Evolutionary conservation across 371 early-diverging fungal species (phyloP).

Genomic region (Mucor indicus): DNA sequence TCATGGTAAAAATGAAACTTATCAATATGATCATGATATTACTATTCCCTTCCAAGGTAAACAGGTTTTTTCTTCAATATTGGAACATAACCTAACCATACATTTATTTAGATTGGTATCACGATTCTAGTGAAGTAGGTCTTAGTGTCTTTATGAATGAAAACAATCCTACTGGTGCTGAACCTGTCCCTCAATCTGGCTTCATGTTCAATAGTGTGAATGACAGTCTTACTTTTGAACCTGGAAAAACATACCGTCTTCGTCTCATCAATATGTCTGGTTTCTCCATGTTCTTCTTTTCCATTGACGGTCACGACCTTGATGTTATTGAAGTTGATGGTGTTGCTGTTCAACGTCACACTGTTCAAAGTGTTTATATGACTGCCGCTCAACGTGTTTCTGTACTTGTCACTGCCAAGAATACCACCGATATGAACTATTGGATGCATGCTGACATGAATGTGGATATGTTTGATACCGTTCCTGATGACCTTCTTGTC

Average conservation of each 20-base stretch:
- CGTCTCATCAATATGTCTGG: conserved; percentile 74
- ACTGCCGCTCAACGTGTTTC: conserved; percentile 67
- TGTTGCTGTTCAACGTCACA: conserved; percentile 35
- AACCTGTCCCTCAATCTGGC: conserved; percentile 56
- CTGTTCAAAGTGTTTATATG: conserved; percentile 48
- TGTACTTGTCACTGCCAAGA: conserved; percentile 68
- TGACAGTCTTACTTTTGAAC: conserved; percentile 45
- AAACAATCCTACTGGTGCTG: conserved; percentile 62
- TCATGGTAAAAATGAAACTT: conserved; percentile 57
- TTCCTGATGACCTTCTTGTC: conserved; percentile 32
- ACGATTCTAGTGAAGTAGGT: conserved; percentile 37
- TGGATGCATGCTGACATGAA: conserved; percentile 70
- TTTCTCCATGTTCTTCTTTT: conserved; percentile 65
- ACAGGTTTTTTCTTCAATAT: background rate
- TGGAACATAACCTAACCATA: background rate
- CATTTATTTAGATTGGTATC: conserved; percentile 60
- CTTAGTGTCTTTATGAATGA: conserved; percentile 44
- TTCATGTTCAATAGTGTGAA: conserved; percentile 46
- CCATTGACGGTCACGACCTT: conserved; percentile 74
- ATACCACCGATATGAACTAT: conserved; percentile 59
- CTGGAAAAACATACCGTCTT: conserved; percentile 79
- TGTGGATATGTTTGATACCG: conserved; percentile 64
- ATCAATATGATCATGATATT: conserved; percentile 67
- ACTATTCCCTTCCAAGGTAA: conserved; percentile 53
- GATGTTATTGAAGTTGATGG: conserved; percentile 82